Base-by-base conservation (phyloP, 768 basidiomycete species). In the Tricholomella constricta region DNA sequence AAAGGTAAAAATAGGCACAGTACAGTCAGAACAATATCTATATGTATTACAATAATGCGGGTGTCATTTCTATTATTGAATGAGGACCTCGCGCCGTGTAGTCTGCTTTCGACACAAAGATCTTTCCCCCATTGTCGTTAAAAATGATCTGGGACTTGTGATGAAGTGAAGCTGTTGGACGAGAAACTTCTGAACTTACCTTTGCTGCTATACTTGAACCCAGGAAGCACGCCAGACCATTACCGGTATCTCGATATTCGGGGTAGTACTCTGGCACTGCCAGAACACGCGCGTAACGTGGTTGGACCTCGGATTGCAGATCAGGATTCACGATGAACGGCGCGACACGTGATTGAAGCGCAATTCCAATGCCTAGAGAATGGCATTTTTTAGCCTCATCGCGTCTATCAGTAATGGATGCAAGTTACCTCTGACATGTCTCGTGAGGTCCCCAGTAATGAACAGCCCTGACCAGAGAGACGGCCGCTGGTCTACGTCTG, bases 251-350 rank as follows among this genome's bases (percentile, higher is more conserved):
- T 51, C 91, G 78, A 62, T 90, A 97, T 66, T 95, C 92, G 7
- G 89, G 86, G 65, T 93, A 97, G 68, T 94, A 95, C 27, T 95
- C 93, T 0, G 94, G 93, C 7, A 94, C 80, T 31, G 73, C 79
- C 45, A 91, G 65, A 6, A 84, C 75, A 20, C 84, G 80, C 35
- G 85, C 81, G 25, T 72, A 69, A 26, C 83, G 81, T n/a, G 91
- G 76, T 60, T 91, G 91, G 19, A 88, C 72, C 10, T 92, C 89
- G 27, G 82, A 86, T 44, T 78, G 75, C 31, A 88, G 73, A 29
- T 92, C 88, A 2, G 83, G 73, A 47, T 77, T 81, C 44, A 70
- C 73, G 38, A 88, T 71, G 65, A 79, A 91, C 4, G 88, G 74
- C 3, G 82, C 72, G 23, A 93, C 72, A 29, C 89, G 81, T 11